Evolutionary conservation across 768 basidiomycete species (phyloP), one percentile per base, ranked within the genome.

Genomic region (Scleroderma citrinum): DNA sequence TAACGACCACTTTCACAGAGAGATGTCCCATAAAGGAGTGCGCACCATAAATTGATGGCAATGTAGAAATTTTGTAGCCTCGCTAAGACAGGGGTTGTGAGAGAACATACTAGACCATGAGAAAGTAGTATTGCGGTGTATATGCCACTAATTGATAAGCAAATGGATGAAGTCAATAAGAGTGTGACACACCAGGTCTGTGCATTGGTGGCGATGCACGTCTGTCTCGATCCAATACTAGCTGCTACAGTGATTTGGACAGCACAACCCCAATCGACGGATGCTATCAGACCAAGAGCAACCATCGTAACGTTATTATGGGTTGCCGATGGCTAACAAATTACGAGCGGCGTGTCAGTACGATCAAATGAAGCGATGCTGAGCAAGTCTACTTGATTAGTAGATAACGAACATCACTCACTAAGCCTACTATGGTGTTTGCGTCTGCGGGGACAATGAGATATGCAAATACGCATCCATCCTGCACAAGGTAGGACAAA

Each of bases 11-110:
- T 47, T 17, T 19, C 47, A 30, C 11, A 26, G 34, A 13, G 30
- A 21, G 24, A 14, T 14, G 20, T 5, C 36, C 21, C 10, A 36
- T 12, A 39, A 39, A 47, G n/a, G n/a, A 29, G 26, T 16, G 46
- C 71, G 32, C 49, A 87, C 78, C 61, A 85, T 68, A 69, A 20
- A 59, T 90, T 90, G 38, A 90, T 70, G n/a, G 77, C 55, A 19
- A 88, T 77, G 55, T 85, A 90, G 10, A 85, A 63, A 17, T 74
- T 81, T 61, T 91, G 88, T 14, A 90, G 57, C 24, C 85, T 72
- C 1, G 87, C 87, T 14, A 91, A 70, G 26, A 82, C 44, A 8
- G 71, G 60, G 2, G 87, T 87, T 14, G 78, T 84, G 14, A 88
- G 70, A 54, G 82, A 83, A 55, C 86, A 88, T 21, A 85, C 60